Base-by-base conservation (phyloP, 345 rosid species). In the Turnera subulata region DNA sequence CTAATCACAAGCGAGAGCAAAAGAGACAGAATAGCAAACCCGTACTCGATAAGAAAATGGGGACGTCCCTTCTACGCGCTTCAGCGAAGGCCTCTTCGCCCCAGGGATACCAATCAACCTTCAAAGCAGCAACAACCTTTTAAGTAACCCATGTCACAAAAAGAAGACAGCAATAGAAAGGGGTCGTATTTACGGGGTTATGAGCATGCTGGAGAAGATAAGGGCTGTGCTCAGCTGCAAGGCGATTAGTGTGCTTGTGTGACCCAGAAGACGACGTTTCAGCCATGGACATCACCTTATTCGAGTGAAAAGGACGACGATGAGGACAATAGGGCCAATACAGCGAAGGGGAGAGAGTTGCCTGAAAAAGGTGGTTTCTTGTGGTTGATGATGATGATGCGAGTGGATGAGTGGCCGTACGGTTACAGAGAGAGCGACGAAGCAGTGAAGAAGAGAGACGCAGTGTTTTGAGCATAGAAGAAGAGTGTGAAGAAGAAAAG, bases 51-150 rank as follows among this genome's bases (percentile, higher is more conserved):
- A 89, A 76, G 84, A 92, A 92, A 76, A 92, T 86, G 29, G 98
- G 98, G 16, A 82, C 88, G 46, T 86, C 86, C 74, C 95, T 79
- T 65, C 70, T 82, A 56, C 73, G 75, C 17, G 98, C 96, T 78
- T 79, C 85, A 15, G 85, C 78, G 32, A 92, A 92, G 73, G 98
- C 98, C 70, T 86, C 93, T 37, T 86, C 95, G 21, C 89, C 84
- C 98, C 96, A 92, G 56, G 95, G 94, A 67, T 83, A 82, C 98
- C 96, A 84, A 75, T 86, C 75, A 61, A 92, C 96, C 96, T 91
- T n/a, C n/a, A n/a, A 42, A 42, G 14, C 4, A 29, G 5, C 45
- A 42, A 8, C n/a, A 42, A 42, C 45, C n/a, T 42, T 42, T 4
- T 7, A 9, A 9, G 8, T 37, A 1, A 42, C 14, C 16, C 7